Base-by-base conservation (phyloP, 2,329 filamentous ascomycete genomes). In the Aureobasidium zeae region DNA sequence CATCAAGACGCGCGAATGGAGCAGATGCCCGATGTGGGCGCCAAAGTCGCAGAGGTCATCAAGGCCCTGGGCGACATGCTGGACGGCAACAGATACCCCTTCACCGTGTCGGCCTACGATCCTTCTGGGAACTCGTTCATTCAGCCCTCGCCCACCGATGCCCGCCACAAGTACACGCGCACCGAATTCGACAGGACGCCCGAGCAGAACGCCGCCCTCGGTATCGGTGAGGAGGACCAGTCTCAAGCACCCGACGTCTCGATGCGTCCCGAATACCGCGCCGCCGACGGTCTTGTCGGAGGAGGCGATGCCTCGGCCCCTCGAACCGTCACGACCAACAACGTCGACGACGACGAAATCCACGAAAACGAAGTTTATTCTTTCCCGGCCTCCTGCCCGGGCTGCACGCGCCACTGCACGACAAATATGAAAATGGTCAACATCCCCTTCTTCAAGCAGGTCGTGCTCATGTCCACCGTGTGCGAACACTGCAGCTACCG, bases 381-480 rank as follows among this genome's bases (percentile, higher is more conserved):
- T 47, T 91, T 98, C 67, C 89, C 89, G 2, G 82, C 88, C 5
- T 84, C 79, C 46, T 98, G 91, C 63, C 91, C 91, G 0, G 89
- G 86, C 49, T 98, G 91, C 70, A 80, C 81, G 57, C 84, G 84
- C 63, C 69, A 78, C 4, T 95, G 88, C 66, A 79, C 79, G 3
- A 94, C 93, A 8, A 88, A 94, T 64, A 95, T 95, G 86, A 94
- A 95, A 71, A 94, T 94, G 81, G 86, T 96, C 46, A 86, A 94
- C 57, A 95, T 98, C 50, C 91, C 91, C 1, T 83, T 94, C 67
- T 98, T 98, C 70, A 94, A 95, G 67, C 86, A 96, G 59, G 91
- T 98, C 3, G 81, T 95, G 29, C 73, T 98, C 55, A 96, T 94
- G 85, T 88, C 81, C 54, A 96, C 89, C 2, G 81, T 86, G 20